Conservation (phyloP, 345 rosid species). For the Garcia nutans region DNA sequence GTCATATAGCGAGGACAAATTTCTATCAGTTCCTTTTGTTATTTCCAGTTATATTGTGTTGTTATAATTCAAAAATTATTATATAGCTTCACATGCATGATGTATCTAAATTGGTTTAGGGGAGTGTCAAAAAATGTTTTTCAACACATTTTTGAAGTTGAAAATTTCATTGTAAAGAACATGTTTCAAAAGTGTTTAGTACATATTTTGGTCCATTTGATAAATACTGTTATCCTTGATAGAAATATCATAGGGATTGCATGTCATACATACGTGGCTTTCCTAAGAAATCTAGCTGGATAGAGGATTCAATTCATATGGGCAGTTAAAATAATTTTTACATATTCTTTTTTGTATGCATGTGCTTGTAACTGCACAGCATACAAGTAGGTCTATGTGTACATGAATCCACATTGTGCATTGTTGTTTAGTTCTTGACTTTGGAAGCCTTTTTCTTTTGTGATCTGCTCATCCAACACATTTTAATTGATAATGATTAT, state of each 20-base stretch:
- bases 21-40: not conserved
- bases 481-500: not conserved
- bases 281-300: not conserved
- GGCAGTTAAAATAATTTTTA: not conserved
- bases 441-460: not conserved
- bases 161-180: not conserved
- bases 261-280: not conserved
- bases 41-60: not conserved
- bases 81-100: not conserved
- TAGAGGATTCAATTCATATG: not conserved
- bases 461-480: not conserved
- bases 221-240: not conserved
- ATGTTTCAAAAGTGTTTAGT: not conserved
- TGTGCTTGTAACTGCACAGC: no score
- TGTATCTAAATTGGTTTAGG: not conserved
- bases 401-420: not conserved
- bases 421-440: not conserved
- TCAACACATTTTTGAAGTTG: not conserved
- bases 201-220: not conserved
- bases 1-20: no score
- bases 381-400: not conserved
- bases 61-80: no score
- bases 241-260: not conserved
- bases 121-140: not conserved
- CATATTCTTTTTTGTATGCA: not conserved